Conservation (phyloP, 2,329 filamentous ascomycete genomes). For the Fusarium brachygibbosum region DNA sequence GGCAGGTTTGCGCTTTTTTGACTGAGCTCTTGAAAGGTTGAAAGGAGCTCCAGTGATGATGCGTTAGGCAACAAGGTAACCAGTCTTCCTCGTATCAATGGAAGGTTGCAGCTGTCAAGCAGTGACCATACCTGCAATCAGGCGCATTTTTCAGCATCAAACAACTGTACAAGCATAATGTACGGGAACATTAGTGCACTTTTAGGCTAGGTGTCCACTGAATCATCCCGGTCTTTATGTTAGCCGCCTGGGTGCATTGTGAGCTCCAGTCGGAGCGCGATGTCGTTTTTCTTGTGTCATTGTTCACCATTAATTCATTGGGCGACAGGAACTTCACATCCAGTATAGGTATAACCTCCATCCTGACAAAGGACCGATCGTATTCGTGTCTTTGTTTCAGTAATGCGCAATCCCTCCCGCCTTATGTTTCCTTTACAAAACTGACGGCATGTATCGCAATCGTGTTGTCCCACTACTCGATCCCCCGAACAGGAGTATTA, state of each 20-base stretch:
- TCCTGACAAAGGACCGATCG: background rate
- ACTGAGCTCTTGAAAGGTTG: accelerated
- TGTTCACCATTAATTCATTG: background rate
- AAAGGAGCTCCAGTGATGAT: background rate
- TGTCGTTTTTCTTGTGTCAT: background rate
- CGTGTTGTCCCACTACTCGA: too few relatives aligned
- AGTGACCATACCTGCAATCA: background rate
- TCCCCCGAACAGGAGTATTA: too few relatives aligned
- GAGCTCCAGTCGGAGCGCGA: background rate
- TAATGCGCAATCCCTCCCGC: background rate
- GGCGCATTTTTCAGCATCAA: background rate
- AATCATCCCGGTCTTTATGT: too few relatives aligned
- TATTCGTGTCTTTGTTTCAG: background rate
- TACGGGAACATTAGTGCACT: too few relatives aligned
- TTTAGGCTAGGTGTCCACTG: too few relatives aligned
- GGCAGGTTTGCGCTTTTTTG: too few relatives aligned
- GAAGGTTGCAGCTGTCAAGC: background rate
- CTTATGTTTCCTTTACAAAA: background rate
- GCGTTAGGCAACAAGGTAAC: background rate
- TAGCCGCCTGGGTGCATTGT: background rate
- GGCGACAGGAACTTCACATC: background rate
- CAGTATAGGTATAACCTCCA: background rate
- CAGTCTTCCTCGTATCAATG: accelerated
- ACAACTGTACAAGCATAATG: background rate
- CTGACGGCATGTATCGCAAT: too few relatives aligned